Conservation (phyloP, 805 yeast species). For the Saccharomycopsis amapae region DNA sequence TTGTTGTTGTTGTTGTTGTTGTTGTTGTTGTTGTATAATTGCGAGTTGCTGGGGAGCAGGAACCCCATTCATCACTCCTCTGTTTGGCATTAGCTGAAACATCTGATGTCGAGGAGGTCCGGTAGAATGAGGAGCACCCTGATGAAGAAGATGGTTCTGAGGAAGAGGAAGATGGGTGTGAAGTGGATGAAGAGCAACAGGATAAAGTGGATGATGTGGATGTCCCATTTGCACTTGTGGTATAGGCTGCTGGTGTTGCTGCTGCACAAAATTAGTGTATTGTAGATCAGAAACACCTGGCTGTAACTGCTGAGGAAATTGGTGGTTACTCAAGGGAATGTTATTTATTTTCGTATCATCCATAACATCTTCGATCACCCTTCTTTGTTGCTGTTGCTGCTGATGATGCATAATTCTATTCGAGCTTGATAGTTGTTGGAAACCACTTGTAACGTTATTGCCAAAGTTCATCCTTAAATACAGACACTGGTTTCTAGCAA, state of each 20-base stretch:
- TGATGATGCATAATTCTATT: too few relatives aligned
- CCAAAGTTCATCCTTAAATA: too few relatives aligned
- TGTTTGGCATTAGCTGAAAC: not conserved
- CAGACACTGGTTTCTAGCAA: too few relatives aligned
- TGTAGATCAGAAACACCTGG: too few relatives aligned
- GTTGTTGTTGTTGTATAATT: constrained; percentile 24
- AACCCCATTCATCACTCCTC: not conserved
- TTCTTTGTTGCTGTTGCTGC: constrained; percentile 21
- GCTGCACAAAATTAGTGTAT: not conserved
- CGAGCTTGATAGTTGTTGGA: too few relatives aligned
- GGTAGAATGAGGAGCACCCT: not conserved
- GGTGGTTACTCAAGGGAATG: constrained; percentile 1
- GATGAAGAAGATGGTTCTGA: not conserved
- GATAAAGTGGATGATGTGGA: constrained; percentile 10
- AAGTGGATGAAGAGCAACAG: too few relatives aligned
- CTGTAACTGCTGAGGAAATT: not conserved
- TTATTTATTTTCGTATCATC: constrained; percentile 10
- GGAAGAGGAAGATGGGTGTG: constrained; percentile 18
- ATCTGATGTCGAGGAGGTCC: not conserved
- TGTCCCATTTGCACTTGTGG: constrained; percentile 15
- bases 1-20: constrained; percentile 16
- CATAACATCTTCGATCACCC: constrained; percentile 14
- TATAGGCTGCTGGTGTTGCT: constrained; percentile 22
- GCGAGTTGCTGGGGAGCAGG: constrained; percentile 14
- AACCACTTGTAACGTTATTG: too few relatives aligned